Evolutionary conservation across 176 grass and related monocot genomes (phyloP).

Genomic region (Stipa capillata): DNA sequence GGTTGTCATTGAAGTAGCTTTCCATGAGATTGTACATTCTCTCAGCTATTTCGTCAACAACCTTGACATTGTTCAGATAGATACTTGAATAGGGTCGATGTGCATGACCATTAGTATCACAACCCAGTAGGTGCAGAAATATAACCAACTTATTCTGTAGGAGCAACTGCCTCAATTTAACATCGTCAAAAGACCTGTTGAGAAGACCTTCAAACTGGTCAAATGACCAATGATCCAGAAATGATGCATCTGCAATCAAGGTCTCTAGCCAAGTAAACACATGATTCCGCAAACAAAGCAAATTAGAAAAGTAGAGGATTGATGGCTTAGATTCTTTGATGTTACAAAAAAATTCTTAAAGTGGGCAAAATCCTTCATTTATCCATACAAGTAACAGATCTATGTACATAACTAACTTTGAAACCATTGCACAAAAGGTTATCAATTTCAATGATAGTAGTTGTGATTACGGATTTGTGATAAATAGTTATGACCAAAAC

Average conservation of each 20-base stretch:
- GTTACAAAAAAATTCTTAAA: not conserved
- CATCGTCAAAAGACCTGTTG: constrained; percentile 61
- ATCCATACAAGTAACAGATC: constrained; percentile 8
- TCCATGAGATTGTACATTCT: constrained; percentile 88
- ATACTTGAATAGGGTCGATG: constrained; percentile 88
- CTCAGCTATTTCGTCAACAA: constrained; percentile 91
- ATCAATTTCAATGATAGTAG: not conserved
- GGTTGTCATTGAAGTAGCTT: constrained; percentile 82
- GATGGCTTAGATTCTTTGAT: not conserved
- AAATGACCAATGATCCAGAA: constrained; percentile 96
- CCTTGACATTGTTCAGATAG: constrained; percentile 94
- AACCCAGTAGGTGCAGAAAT: constrained; percentile 91
- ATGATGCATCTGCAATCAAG: constrained; percentile 91
- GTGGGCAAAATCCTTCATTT: not conserved
- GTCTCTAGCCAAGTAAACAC: constrained; percentile 34
- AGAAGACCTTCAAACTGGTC: constrained; percentile 93
- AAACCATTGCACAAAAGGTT: not conserved
- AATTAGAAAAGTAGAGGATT: constrained; percentile 5
- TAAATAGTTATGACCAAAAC: not conserved
- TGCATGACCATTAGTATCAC: constrained; percentile 95
- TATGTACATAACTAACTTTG: constrained; percentile 12
- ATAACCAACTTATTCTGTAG: constrained; percentile 81
- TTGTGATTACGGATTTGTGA: not conserved
- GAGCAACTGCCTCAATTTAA: constrained; percentile 69
- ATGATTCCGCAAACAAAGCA: constrained; percentile 7